Evolutionary conservation across 768 basidiomycete genomes (phyloP), one percentile per base, ranked within the genome.

Genomic region (Mycena metata): DNA sequence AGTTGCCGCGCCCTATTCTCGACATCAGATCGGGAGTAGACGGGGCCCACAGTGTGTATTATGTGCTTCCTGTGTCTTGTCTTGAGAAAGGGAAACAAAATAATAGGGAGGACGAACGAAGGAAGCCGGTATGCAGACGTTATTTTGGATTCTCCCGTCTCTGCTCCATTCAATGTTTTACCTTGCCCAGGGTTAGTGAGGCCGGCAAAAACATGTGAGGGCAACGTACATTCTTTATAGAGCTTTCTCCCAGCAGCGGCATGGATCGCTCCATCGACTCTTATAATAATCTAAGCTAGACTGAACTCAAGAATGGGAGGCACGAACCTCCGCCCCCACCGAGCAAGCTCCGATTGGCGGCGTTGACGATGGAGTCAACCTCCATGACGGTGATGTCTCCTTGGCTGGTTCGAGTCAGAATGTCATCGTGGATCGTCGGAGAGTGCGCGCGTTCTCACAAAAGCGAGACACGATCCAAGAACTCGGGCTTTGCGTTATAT

Each of bases 181-280:
- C 92, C 93, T 93, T 54, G 68, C 45, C 39, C 21, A 65, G 51
- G 36, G 39, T 39, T 2, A 33, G 55, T 39, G 16, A 3, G 62
- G 2, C n/a, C 19, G 30, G 9, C 3, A 21, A 57, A 52, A 41
- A 54, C 26, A 23, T 7, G 36, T 41, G 58, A 43, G 9, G 45
- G 50, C 51, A 54, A 78, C 86, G 64, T 72, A 91, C 94, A 95
- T 87, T 95, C 94, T 67, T 86, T 83, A 0, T 88, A 69, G 6
- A 94, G 83, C 57, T 84, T 80, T 5, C 78, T 84, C 13, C 94
- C 94, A 26, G 94, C 94, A 13, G 91, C 92, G 24, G 76, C 76
- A 76, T 95, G 94, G 50, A 96, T 95, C 2, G 92, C 92, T 4
- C 93, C 93, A 74, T 95, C 93, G 47, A 95, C 94, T 93, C 66